Evolutionary conservation across 1,284 basidiomycete genomes (phyloP).

Genomic region (Cutaneotrichosporon curvatum): DNA sequence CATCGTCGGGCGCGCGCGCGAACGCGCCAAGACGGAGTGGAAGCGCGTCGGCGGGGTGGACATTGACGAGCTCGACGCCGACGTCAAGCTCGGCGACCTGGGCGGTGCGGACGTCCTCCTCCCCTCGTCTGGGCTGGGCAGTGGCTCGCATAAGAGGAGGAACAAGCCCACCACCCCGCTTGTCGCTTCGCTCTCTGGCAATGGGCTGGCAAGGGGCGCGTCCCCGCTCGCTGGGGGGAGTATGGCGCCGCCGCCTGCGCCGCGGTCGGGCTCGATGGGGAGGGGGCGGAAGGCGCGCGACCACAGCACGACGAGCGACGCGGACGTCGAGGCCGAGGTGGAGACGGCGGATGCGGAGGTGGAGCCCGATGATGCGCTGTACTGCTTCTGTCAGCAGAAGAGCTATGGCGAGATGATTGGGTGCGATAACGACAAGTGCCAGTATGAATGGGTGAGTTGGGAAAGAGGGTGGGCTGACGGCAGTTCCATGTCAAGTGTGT

Average conservation of each 20-base stretch:
- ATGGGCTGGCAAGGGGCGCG: conserved; percentile 1
- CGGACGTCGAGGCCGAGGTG: conserved; percentile 14
- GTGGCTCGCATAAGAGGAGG: conserved; percentile 19
- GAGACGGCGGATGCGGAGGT: conserved; percentile 16
- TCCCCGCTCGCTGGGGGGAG: neutral
- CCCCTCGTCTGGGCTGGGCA: conserved; percentile 33
- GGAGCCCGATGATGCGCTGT: conserved; percentile 53
- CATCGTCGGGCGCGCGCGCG: conserved; percentile 38
- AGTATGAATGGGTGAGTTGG: conserved; percentile 75
- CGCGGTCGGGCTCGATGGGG: conserved; percentile 4
- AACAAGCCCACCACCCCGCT: conserved; percentile 7
- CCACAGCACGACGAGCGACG: conserved; percentile 1
- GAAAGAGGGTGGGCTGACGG: neutral
- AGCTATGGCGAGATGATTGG: conserved; percentile 95
- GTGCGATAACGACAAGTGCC: conserved; percentile 76
- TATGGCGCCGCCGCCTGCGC: conserved; percentile 9
- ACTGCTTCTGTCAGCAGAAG: conserved; percentile 80
- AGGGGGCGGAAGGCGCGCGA: conserved; percentile 1
- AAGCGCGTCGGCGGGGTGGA: conserved; percentile 41
- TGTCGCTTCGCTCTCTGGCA: conserved; percentile 6
- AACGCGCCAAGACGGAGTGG: conserved; percentile 41
- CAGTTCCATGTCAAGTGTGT: conserved; percentile 83
- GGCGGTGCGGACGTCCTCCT: conserved; percentile 34
- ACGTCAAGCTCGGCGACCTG: conserved; percentile 24
- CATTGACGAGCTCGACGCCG: conserved; percentile 22